These are phyloP conservation scores for Bryum argenteum DNA, from an alignment of 225 moss, liverwort and hornwort species.

Conservation along the genomic window DNA sequence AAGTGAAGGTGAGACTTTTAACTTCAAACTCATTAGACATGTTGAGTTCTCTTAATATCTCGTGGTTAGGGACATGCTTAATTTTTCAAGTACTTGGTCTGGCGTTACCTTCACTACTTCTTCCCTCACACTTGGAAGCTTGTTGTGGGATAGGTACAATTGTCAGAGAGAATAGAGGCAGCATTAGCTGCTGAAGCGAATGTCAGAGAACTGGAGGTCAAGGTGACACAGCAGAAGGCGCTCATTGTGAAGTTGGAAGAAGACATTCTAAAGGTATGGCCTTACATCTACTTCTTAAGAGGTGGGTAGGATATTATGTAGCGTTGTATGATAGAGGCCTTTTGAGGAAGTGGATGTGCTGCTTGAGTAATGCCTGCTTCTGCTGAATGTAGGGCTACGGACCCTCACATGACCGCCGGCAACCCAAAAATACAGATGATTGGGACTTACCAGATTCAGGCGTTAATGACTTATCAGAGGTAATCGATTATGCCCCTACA, in stretches of 20 bases:
- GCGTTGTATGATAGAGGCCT: not conserved
- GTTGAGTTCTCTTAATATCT: conserved; percentile 10
- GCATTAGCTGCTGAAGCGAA: conserved; percentile 65
- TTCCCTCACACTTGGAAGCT: not conserved
- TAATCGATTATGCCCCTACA: conserved; percentile 23
- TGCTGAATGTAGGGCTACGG: conserved; percentile 71
- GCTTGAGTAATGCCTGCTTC: conserved; percentile 12
- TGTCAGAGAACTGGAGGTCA: conserved; percentile 63
- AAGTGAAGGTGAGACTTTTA: conserved; percentile 73
- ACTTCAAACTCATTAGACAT: not conserved
- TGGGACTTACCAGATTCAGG: conserved; percentile 91
- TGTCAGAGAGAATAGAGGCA: conserved; percentile 67
- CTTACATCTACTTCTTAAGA: conserved; percentile 1
- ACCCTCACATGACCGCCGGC: conserved; percentile 71
- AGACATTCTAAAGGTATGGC: conserved; percentile 84
- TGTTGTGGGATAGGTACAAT: conserved; percentile 63
- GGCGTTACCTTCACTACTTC: not conserved
- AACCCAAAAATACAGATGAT: conserved; percentile 63
- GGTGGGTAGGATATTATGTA: conserved; percentile 12
- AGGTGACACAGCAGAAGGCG: conserved; percentile 76
- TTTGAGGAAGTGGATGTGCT: not conserved
- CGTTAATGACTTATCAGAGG: conserved; percentile 72
- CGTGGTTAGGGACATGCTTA: not conserved
- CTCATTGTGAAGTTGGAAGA: conserved; percentile 92
- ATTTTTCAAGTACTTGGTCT: conserved; percentile 5